Base-by-base conservation (phyloP, 768 basidiomycete species). In the Rhodosporidiobolus sp. region DNA sequence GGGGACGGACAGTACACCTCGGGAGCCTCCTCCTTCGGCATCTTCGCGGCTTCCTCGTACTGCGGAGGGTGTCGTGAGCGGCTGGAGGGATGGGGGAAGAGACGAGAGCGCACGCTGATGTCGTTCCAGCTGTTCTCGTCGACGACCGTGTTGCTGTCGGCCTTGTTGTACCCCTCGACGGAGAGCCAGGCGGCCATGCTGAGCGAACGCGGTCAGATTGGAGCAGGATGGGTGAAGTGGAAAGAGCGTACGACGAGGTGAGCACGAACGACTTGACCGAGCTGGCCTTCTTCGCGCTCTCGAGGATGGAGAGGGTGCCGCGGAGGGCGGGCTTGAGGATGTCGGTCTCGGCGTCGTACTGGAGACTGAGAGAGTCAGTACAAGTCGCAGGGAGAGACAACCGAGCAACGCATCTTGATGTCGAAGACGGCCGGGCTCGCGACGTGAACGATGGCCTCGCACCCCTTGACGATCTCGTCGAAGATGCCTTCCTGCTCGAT, bases 41-140 rank as follows among this genome's bases (percentile, higher is more conserved):
- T n/a, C 43, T 45, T 59, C 7, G 58, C 58, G n/a, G 58, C 58
- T 28, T 59, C 58, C 58, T 59, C 58, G 43, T 45, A 59, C 58
- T 59, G 58, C 28, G 22, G 5, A n/a, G 10, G 4, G 26, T 1
- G 56, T 24, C 26, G 12, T 52, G 7, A 52, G 50, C 50, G 38
- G 5, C 3, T 6, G 24, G 5, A n/a, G 16, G 4, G 28, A 8
- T 9, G 11, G 24, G 43, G 22, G 4, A 43, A 14, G 38, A 8
- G 43, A 43, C 22, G 43, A 19, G 35, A 24, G 35, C 43, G 45
- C 17, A 58, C 56, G 6, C 35, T 43, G 28, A 43, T 6, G 16
- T 2, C 3, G 56, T 35, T 22, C 35, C 43, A 59, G 43, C 26
- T 38, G 3, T 46, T 26, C n/a, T 59, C 38, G 43, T 46, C n/a